Percentiles rank a stretch among this genome's conserved stretches.
Evolutionary conservation across 495 filamentous ascomycete genomes (phyloP).

Genomic region (Penicillium cataractarum): DNA sequence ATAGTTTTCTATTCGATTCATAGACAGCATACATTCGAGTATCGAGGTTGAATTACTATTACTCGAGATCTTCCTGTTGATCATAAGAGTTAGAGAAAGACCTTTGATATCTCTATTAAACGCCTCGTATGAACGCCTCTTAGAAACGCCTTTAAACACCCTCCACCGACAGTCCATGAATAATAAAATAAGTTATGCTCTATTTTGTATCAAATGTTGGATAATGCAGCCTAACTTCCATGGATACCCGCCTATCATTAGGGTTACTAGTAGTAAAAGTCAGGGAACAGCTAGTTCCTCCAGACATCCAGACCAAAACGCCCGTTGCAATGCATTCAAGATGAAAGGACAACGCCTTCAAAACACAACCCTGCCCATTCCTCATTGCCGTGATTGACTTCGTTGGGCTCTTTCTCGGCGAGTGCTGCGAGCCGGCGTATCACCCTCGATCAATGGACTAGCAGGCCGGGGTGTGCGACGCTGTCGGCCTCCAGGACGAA

Average conservation of each 20-base stretch:
- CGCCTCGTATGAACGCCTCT: too few relatives aligned
- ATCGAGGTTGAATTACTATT: too few relatives aligned
- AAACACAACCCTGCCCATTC: background rate
- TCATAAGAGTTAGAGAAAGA: too few relatives aligned
- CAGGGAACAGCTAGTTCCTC: background rate
- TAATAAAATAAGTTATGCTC: background rate
- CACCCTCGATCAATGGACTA: slow-evolving; percentile 29
- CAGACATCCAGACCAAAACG: slow-evolving; percentile 5
- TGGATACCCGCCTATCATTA: background rate
- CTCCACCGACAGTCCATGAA: too few relatives aligned
- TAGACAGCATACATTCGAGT: too few relatives aligned
- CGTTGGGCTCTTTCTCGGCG: slow-evolving; percentile 30
- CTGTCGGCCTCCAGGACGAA: slow-evolving; percentile 33
- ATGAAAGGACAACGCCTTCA: background rate
- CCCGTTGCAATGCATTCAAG: slow-evolving; percentile 13
- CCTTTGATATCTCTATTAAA: too few relatives aligned
- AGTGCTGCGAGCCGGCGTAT: slow-evolving; percentile 26
- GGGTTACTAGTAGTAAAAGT: background rate
- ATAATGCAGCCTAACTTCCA: background rate
- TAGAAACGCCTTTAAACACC: too few relatives aligned
- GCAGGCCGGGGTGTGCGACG: slow-evolving; percentile 23
- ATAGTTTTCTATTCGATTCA: too few relatives aligned
- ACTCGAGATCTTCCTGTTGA: too few relatives aligned
- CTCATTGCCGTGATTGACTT: slow-evolving; percentile 31
- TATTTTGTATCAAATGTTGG: background rate